Evolutionary conservation across 768 basidiomycete genomes (phyloP), one percentile per base, ranked within the genome.

Genomic region (Amanita jacksonii): DNA sequence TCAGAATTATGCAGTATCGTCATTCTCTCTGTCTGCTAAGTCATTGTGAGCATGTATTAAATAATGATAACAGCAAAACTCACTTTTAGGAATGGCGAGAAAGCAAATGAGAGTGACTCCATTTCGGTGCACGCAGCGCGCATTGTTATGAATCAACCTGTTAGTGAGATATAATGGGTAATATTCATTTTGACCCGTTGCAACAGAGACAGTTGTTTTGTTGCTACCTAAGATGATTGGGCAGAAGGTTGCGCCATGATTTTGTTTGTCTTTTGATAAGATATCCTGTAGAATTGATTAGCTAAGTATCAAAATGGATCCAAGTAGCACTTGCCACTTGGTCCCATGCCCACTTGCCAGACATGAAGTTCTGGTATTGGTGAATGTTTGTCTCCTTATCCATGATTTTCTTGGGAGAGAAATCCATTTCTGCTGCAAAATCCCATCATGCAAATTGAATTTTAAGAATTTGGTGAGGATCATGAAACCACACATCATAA

Each of bases 381-480:
- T 50, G 48, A 15, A 50, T n/a, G 6, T 36, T 22, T 8, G 35
- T 22, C n/a, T 15, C n/a, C 35, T 22, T 20, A 20, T 52, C 46
- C 30, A 48, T 56, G 0, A 54, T 37, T 1, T 47, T 46, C 27
- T 58, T 53, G 0, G 55, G 49, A 0, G 50, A 45, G 43, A 50
- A 57, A 41, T 61, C 57, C 8, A 60, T 47, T 39, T 60, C 53
- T 18, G 41, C 46, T 23, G 38, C 46, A 41, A 58, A 59, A 30
- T 60, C 55, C 0, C 49, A 52, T 25, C 58, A 58, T 4, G 41
- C 43, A 0, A 59, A 33, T 38, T 56, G 52, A 5, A 48, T 43
- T 23, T 57, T 46, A 9, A 60, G 39, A 5, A 60, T 48, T 0
- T 9, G 28, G 1, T 46, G 49, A 1, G 56, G 59, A 27, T 52